These are phyloP conservation scores for Botryotinia convoluta DNA, from an alignment of 2,329 filamentous ascomycete species.

Conservation along the genomic window DNA sequence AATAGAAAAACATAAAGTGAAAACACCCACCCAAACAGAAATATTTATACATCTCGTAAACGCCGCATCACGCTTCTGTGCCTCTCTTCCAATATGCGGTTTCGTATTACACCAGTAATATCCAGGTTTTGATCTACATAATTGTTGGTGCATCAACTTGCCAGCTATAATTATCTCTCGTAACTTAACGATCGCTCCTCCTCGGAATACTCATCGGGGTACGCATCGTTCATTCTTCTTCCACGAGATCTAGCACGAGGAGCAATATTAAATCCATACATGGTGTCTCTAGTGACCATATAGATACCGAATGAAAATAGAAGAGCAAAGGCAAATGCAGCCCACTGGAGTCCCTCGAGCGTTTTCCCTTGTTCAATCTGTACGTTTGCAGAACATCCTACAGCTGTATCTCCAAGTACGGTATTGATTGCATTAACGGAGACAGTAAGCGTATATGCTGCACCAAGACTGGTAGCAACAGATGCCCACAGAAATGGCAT, in stretches of 20 bases:
- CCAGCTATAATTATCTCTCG: not conserved
- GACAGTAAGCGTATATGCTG: conserved; percentile 12
- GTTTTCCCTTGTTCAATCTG: conserved; percentile 9
- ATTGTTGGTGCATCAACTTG: not conserved
- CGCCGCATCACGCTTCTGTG: not conserved
- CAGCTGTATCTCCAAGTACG: not conserved
- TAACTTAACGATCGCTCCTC: conserved; percentile 1
- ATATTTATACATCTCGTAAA: not conserved
- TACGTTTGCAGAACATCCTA: conserved; percentile 11
- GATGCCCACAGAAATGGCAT: conserved; percentile 15
- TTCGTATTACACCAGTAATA: not conserved
- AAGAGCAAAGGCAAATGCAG: conserved; percentile 6
- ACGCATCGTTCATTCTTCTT: conserved; percentile 5
- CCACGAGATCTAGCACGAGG: conserved; percentile 8
- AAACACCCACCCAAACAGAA: not conserved
- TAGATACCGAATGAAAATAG: conserved; percentile 15
- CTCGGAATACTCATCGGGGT: conserved; percentile 8
- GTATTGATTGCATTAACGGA: conserved; percentile 14
- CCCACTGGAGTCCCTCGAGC: conserved; percentile 15
- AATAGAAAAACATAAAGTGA: not conserved
- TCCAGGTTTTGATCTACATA: not conserved
- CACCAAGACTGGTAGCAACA: conserved; percentile 4
- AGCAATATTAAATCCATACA: conserved; percentile 14
- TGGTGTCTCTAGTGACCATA: conserved; percentile 11
- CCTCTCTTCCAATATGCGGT: not conserved